Base-by-base conservation (phyloP, 495 filamentous ascomycete genomes). In the Penicillium coffeae region DNA sequence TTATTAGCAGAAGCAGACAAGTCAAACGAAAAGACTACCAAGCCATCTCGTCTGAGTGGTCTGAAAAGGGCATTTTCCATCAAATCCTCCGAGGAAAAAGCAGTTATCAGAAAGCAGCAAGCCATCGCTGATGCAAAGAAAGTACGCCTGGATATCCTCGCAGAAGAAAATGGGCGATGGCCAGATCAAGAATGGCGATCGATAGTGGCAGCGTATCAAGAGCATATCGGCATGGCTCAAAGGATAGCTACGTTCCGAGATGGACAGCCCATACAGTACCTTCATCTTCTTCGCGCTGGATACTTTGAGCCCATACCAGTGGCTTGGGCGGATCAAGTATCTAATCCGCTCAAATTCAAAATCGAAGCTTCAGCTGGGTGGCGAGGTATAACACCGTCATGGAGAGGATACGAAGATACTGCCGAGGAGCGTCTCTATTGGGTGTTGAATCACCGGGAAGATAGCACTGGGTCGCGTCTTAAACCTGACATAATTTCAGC, bases 241-340 rank as follows among this genome's bases (percentile, higher is more conserved):
- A 69, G 63, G 38, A 69, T 76, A 32, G 58, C 64, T 4, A 54
- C 70, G 3, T 61, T 75, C 32, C 70, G 73, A 36, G 47, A 42
- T n/a, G 50, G 41, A 1, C 38, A 40, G 4, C 73, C 73, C 32
- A 56, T 65, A 25, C 72, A 76, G 42, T 76, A 76, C 41, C 62
- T 76, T 8, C 72, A 74, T 41, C 60, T 75, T 21, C 68, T 76
- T 12, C 64, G 63, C 36, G 73, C 73, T 3, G 73, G 73, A 38
- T 76, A 74, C 45, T 75, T 76, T 34, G 73, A 76, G 52, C 71
- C 73, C 3, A 76, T 76, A 38, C 71, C 72, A 5, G 65, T 68
- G 18, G 62, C 64, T 2, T 76, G 72, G 72, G 68, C 69, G 18
- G 58, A 53, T 18, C 60, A 51, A 16, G 51, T 47, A 30, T 73